Base-by-base conservation (phyloP, 805 yeast species). In the Zygoascus tannicola region DNA sequence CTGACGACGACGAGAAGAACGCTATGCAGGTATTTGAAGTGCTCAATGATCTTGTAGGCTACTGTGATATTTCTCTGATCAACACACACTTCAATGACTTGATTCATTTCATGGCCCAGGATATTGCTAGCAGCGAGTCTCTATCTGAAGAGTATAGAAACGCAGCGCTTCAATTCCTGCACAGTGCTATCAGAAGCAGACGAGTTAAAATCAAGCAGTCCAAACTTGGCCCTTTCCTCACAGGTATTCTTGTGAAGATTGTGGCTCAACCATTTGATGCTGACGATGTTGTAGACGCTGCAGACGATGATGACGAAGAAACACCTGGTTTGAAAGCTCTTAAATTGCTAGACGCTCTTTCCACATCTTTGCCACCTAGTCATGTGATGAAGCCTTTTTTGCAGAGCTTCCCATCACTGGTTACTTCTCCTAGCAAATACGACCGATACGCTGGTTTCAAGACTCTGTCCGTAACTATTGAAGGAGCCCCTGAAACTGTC, bases 401-500 rank as follows among this genome's bases (percentile, higher is more conserved):
- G 49, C 84, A 78, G 51, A 75, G 73, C 52, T 63, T 84, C 50
- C 70, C 70, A 5, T 39, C 53, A 28, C 55, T 56, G 32, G 56
- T 60, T 35, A 50, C 76, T 40, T 75, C 88, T 15, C 52, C 75
- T n/a, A 78, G 85, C 60, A 72, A 74, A 49, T 80, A 75, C 52
- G 86, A 83, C 67, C 80, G 94, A 69, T 80, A 96, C 68, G 96
- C 94, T 47, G 92, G 83, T 44, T 71, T 87, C 42, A 69, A 85
- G 55, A 76, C 94, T 28, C 68, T 92, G 50, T 86, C 94, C 55
- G 85, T 78, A 45, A 78, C 90, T 42, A 84, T 84, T 38, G 76
- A 83, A 50, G 98, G 97, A 61, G 90, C 97, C 35, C 97, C 97
- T 50, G 99, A 92, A 59, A 90, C 73, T 64, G 74, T 84, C 56